A percentile compares a stretch with the other conserved stretches of the same genome.
phyloP scores from a whole-genome alignment of 805 yeast genomes.

The Candida schatavii region DNA sequence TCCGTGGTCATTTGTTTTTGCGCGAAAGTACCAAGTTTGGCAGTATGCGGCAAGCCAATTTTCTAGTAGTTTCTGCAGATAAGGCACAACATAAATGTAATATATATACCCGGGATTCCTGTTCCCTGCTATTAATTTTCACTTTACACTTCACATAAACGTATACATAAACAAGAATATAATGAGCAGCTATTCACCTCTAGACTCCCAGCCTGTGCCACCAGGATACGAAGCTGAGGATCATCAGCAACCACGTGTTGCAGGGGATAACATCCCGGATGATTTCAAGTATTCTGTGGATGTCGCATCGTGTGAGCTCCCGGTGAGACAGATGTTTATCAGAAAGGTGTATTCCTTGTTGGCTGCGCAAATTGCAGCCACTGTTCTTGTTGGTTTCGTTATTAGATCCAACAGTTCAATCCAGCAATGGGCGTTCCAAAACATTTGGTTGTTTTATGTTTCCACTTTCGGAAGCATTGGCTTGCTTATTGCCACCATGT shows the following conservation, averaged over 20 bases:
- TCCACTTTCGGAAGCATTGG: slow-evolving; percentile 60
- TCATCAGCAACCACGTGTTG: slow-evolving; percentile 19
- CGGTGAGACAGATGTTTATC: slow-evolving; percentile 71
- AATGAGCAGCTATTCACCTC: background rate
- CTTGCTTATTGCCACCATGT: slow-evolving; percentile 58
- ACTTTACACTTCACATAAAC: background rate
- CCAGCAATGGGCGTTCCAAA: slow-evolving; percentile 52
- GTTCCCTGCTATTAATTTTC: no score
- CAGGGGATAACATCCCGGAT: slow-evolving; percentile 50
- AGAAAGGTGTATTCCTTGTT: slow-evolving; percentile 77
- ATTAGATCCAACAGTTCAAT: slow-evolving; percentile 45
- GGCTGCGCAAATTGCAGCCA: slow-evolving; percentile 58
- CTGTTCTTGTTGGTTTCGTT: slow-evolving; percentile 55
- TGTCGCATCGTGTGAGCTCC: slow-evolving; percentile 74
- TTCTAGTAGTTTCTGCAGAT: no score
- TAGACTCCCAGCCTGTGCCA: slow-evolving; percentile 11
- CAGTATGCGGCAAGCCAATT: no score
- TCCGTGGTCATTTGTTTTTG: no score
- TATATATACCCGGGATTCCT: no score
- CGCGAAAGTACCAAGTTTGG: no score
- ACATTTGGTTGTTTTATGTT: slow-evolving; percentile 59
- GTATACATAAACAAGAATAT: background rate
- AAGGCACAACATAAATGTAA: no score
- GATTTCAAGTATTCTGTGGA: slow-evolving; percentile 81
- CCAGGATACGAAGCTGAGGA: slow-evolving; percentile 18